A percentile compares a stretch with the other conserved stretches of the same genome.
These are phyloP conservation scores for Candida sp. DNA, from an alignment of 1,139 yeast species.

Conservation along the genomic window DNA sequence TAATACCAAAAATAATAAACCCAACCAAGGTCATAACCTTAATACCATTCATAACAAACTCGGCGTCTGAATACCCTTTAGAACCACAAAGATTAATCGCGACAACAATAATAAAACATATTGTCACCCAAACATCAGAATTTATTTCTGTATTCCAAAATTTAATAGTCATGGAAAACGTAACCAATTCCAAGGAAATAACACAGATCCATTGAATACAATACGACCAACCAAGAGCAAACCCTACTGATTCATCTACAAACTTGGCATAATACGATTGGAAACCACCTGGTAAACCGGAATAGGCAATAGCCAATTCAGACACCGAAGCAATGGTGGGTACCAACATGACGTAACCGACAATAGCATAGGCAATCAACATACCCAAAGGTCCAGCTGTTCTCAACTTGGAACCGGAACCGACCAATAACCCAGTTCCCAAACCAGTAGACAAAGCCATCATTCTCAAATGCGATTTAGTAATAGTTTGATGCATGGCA, in stretches of 20 bases:
- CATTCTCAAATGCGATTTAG: conserved; percentile 35
- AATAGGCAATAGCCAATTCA: conserved; percentile 38
- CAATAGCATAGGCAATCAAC: conserved; percentile 27
- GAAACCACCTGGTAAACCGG: conserved; percentile 35
- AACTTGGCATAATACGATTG: conserved; percentile 36
- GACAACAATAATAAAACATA: conserved; percentile 27
- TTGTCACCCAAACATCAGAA: conserved; percentile 28
- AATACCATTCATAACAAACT: conserved; percentile 24
- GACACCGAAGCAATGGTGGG: conserved; percentile 33
- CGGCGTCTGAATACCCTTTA: conserved; percentile 35
- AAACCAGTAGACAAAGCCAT: conserved; percentile 42
- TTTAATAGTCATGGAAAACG: conserved; percentile 33
- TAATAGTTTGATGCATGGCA: conserved; percentile 6
- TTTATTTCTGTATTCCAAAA: conserved; percentile 25
- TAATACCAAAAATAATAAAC: conserved; percentile 25
- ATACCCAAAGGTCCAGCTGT: conserved; percentile 37
- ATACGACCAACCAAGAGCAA: conserved; percentile 43
- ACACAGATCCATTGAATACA: conserved; percentile 39
- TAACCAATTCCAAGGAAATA: conserved; percentile 36
- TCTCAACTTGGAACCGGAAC: conserved; percentile 27
- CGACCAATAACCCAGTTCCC: conserved; percentile 41
- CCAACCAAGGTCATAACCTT: conserved; percentile 31
- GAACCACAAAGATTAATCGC: conserved; percentile 32
- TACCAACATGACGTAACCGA: conserved; percentile 27
- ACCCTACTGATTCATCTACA: conserved; percentile 34